A percentile compares a stretch with the other conserved stretches of the same genome.
Evolutionary conservation across 2,329 filamentous ascomycete genomes (phyloP).

Genomic region (Colletotrichum sp.): DNA sequence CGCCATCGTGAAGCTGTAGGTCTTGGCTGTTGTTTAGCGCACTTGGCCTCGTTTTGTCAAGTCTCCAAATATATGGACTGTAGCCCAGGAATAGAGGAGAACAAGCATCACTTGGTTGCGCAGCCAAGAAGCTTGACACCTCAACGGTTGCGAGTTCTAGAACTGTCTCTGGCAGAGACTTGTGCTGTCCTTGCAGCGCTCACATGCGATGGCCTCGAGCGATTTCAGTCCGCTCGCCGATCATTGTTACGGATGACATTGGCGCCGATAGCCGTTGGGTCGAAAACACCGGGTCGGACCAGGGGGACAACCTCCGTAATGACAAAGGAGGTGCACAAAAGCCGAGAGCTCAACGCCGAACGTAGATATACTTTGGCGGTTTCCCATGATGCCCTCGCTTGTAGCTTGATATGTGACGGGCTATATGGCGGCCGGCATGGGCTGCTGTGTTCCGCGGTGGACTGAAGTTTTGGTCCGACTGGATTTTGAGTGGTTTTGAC

Average conservation of each 20-base stretch:
- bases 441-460: background rate
- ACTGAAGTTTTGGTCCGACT: background rate
- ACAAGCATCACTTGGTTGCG: background rate
- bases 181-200: background rate
- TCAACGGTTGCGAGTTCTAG: background rate
- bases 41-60: slow-evolving; percentile 9
- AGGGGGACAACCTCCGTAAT: background rate
- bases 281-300: background rate
- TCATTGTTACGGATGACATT: background rate
- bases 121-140: background rate
- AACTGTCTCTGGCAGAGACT: background rate
- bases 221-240: background rate
- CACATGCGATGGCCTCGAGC: background rate
- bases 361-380: background rate
- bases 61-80: background rate
- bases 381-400: background rate
- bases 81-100: background rate
- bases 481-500: background rate
- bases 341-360: background rate
- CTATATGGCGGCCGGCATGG: background rate
- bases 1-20: background rate
- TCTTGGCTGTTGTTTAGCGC: background rate
- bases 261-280: background rate
- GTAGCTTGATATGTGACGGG: background rate
- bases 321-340: background rate